Evolutionary conservation across 768 basidiomycete species (phyloP).

Genomic region (Macrolepiota dolichaula): DNA sequence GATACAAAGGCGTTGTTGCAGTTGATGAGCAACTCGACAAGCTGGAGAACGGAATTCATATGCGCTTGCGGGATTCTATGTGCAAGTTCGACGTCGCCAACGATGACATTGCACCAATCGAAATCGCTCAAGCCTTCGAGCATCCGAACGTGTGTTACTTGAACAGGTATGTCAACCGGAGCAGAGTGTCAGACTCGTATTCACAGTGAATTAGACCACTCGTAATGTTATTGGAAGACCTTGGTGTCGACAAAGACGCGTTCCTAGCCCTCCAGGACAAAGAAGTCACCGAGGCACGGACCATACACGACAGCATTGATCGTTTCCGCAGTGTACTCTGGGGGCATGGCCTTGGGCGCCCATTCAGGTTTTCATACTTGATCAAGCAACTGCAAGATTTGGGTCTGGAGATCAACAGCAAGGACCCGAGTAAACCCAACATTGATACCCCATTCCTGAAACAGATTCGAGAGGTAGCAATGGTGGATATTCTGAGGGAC

Average conservation of each 20-base stretch:
- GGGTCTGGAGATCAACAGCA: constrained; percentile 35
- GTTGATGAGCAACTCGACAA: constrained; percentile 56
- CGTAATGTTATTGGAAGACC: constrained; percentile 77
- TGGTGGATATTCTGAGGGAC: constrained; percentile 62
- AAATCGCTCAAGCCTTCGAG: constrained; percentile 66
- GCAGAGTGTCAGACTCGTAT: constrained; percentile 5
- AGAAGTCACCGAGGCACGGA: constrained; percentile 53
- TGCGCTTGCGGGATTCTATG: constrained; percentile 74
- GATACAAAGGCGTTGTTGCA: constrained; percentile 78
- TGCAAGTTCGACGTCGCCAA: constrained; percentile 62
- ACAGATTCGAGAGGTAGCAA: constrained; percentile 55
- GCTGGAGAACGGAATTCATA: constrained; percentile 46
- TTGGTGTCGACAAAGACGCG: constrained; percentile 53
- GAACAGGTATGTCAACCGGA: constrained; percentile 49
- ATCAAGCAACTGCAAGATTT: constrained; percentile 46
- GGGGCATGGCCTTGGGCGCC: constrained; percentile 38
- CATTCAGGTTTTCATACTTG: constrained; percentile 48
- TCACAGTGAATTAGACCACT: constrained; percentile 44
- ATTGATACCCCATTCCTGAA: constrained; percentile 57
- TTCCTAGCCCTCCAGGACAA: constrained; percentile 62
- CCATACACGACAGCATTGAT: constrained; percentile 53
- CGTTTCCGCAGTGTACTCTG: constrained; percentile 48
- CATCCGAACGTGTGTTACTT: constrained; percentile 62
- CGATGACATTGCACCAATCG: constrained; percentile 54
- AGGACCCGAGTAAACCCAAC: constrained; percentile 24